A percentile compares a stretch with the other conserved stretches of the same genome.
These are phyloP conservation scores for Mycena citricolor DNA, from an alignment of 1,284 basidiomycete species.

Conservation along the genomic window DNA sequence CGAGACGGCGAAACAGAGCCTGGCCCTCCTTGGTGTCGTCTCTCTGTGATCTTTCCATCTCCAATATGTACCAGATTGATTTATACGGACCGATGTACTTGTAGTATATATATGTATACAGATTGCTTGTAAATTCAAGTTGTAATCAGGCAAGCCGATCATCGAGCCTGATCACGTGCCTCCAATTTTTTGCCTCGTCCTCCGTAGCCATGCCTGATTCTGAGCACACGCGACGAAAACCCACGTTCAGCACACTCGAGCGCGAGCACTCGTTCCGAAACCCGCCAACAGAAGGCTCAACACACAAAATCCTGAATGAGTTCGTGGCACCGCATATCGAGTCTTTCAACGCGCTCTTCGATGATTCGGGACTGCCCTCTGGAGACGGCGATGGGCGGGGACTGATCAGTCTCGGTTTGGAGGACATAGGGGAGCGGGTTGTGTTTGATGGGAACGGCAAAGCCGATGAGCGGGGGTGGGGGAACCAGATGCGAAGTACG, in stretches of 20 bases:
- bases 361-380: constrained; percentile 72
- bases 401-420: constrained; percentile 76
- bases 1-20: constrained; percentile 62
- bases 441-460: constrained; percentile 84
- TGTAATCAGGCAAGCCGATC: too few relatives aligned
- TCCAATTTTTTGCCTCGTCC: constrained; percentile 7
- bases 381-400: constrained; percentile 81
- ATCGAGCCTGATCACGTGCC: too few relatives aligned
- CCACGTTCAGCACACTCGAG: constrained; percentile 83
- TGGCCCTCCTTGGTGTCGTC: constrained; percentile 48
- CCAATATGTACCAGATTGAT: too few relatives aligned
- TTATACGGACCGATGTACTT: too few relatives aligned
- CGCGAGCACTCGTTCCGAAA: constrained; percentile 83
- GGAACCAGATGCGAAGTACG: constrained; percentile 82
- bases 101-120: too few relatives aligned
- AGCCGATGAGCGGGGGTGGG: constrained; percentile 59
- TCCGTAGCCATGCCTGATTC: constrained; percentile 44
- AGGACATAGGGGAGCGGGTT: constrained; percentile 87
- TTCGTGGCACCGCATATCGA: constrained; percentile 94
- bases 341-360: constrained; percentile 95
- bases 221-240: constrained; percentile 32
- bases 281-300: constrained; percentile 70
- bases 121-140: too few relatives aligned
- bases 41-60: too few relatives aligned
- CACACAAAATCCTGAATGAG: constrained; percentile 86